phyloP scores from a whole-genome alignment of 2,329 filamentous ascomycete genomes.

The Pseudogymnoascus sp. region DNA sequence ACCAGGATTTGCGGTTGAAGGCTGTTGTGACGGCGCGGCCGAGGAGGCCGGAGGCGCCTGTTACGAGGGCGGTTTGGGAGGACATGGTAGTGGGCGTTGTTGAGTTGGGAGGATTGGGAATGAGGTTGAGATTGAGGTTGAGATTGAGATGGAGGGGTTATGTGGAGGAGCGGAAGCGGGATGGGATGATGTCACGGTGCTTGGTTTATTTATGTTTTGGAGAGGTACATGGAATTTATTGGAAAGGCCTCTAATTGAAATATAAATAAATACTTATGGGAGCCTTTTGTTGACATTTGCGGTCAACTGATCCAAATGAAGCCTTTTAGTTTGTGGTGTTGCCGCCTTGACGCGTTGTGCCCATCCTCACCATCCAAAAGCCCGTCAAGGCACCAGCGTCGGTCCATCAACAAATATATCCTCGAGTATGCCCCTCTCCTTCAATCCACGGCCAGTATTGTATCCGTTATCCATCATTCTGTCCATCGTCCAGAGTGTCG shows the following conservation, averaged over 20 bases:
- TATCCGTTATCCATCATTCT: neutral
- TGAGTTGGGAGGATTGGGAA: constrained; percentile 5
- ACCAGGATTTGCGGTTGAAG: constrained; percentile 60
- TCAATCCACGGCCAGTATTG: neutral
- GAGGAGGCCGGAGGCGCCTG: constrained; percentile 75
- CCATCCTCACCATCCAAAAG: neutral
- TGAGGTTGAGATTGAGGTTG: neutral
- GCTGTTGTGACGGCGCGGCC: constrained; percentile 68
- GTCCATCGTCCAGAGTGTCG: neutral
- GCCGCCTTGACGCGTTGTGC: neutral
- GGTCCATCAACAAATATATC: neutral
- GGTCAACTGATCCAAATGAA: neutral
- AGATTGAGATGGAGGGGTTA: neutral
- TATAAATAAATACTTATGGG: neutral
- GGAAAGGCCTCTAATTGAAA: neutral
- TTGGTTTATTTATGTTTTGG: neutral
- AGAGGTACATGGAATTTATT: neutral
- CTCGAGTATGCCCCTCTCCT: neutral
- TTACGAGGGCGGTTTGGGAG: constrained; percentile 57
- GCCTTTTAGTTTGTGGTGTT: neutral
- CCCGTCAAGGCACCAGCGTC: neutral
- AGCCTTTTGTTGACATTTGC: neutral
- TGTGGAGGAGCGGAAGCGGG: neutral
- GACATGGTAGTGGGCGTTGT: constrained; percentile 18
- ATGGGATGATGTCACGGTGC: constrained; percentile 2